Base-by-base conservation (phyloP, 2,329 filamentous ascomycete species). In the Dothistroma pini region DNA sequence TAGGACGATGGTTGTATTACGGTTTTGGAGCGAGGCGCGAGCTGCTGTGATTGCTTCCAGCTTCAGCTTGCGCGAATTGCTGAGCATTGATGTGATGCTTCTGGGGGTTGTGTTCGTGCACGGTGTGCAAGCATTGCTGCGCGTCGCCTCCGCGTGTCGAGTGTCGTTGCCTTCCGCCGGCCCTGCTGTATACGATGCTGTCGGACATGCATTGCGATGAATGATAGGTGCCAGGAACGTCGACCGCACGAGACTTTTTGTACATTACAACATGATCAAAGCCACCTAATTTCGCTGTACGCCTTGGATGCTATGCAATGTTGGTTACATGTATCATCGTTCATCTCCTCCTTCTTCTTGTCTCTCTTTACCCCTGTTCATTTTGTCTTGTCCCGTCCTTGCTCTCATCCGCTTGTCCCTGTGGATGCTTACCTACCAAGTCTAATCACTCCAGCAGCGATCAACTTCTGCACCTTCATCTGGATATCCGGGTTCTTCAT, bases 381-480 rank as follows among this genome's bases (percentile, higher is more conserved):
- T 50, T 11, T 11, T 22, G 2, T 22, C 21, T 16, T 50, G 16
- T 16, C 21, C 2, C 11, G 21, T 21, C n/a, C 47, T 38, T 49
- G 8, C 32, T 34, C 16, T 10, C 32, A 31, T 52, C 10, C 51
- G 19, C 25, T 12, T 32, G 52, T 16, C 29, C 21, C 32, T 29
- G 12, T 62, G 25, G 25, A 29, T 29, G 25, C 2, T 38, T 66
- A 71, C 63, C 71, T 66, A 29, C 73, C 74, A 62, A 74, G 64
- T 38, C 72, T 63, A 54, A 97, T 97, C 14, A 97, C 92, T 72
- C 95, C 93, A 49, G 93, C 93, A 58, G 91, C 91, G 68, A 96
- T 88, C 70, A 97, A 81, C 80, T 97, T 97, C 82, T 97, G 91
- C 66, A 99, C 89, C 84, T 97, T 96, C 70, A 85, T 85, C 62